Conservation (phyloP, 768 basidiomycete genomes). For the Vararia minispora region DNA sequence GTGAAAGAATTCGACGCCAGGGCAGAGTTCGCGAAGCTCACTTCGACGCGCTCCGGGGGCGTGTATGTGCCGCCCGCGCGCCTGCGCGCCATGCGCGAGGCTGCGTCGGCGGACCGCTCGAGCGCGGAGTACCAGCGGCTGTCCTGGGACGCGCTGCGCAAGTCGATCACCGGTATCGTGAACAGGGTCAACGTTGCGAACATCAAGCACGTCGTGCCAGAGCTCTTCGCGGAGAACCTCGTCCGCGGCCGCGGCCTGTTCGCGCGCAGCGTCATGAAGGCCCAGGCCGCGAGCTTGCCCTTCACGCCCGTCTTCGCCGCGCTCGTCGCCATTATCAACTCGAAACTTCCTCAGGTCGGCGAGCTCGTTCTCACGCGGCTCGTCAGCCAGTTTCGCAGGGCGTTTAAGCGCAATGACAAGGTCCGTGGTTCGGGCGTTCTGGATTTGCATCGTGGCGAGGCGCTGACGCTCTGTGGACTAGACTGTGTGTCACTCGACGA, state of each 20-base stretch:
- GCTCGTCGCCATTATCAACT: constrained; percentile 89
- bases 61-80: constrained; percentile 96
- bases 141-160: constrained; percentile 96
- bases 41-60: constrained; percentile 77
- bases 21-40: constrained; percentile 84
- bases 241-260: constrained; percentile 90
- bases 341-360: constrained; percentile 93
- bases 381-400: constrained; percentile 88
- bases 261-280: constrained; percentile 93
- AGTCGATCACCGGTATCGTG: constrained; percentile 98
- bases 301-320: constrained; percentile 97
- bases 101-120: constrained; percentile 70
- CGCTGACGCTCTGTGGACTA: constrained; percentile 23
- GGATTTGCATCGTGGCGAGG: too few species aligned
- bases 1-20: constrained; percentile 53
- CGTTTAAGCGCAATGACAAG: constrained; percentile 97
- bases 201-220: constrained; percentile 88
- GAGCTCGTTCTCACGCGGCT: constrained; percentile 83
- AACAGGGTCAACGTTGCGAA: constrained; percentile 97
- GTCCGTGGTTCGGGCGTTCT: constrained; percentile 33
- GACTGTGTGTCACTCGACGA: constrained; percentile 90
- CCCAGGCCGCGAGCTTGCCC: constrained; percentile 91
- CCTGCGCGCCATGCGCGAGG: constrained; percentile 79
- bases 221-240: constrained; percentile 89
- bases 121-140: constrained; percentile 88